A percentile compares a stretch with the other conserved stretches of the same genome.
phyloP scores from a whole-genome alignment of 2,329 filamentous ascomycete species.

The Fusarium acutatum region DNA sequence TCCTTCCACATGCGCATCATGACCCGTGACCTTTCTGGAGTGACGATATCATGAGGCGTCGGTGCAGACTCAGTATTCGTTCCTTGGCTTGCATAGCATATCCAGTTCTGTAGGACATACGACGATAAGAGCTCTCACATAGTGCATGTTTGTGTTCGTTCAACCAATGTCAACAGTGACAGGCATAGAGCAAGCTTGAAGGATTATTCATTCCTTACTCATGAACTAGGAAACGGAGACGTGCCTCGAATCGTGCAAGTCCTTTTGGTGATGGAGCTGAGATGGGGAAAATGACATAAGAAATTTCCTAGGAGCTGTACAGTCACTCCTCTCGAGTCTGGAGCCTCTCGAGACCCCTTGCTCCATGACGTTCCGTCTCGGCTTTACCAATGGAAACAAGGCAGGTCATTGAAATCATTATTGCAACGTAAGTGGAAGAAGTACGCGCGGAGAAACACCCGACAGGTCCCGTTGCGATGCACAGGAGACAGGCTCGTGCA shows the following conservation, averaged over 20 bases:
- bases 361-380: slow-evolving; percentile 25
- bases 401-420: slow-evolving; percentile 9
- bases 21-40: background rate
- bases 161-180: background rate
- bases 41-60: background rate
- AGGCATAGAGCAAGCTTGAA: background rate
- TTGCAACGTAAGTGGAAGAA: slow-evolving; percentile 1
- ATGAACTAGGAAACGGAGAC: background rate
- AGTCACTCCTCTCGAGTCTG: background rate
- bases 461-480: slow-evolving; percentile 17
- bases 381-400: slow-evolving; percentile 24
- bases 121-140: background rate
- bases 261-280: background rate
- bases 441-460: slow-evolving; percentile 16
- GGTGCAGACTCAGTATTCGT: background rate
- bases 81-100: background rate
- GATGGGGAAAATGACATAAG: slow-evolving; percentile 8
- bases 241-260: slow-evolving; percentile 1
- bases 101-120: background rate
- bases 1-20: background rate
- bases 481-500: slow-evolving; percentile 16
- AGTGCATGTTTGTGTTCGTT: background rate
- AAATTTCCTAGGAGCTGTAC: background rate
- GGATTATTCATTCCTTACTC: slow-evolving; percentile 7
- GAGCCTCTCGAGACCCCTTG: slow-evolving; percentile 2